These are phyloP conservation scores for Heimioporus retisporus DNA, from an alignment of 1,284 basidiomycete species.

Conservation along the genomic window DNA sequence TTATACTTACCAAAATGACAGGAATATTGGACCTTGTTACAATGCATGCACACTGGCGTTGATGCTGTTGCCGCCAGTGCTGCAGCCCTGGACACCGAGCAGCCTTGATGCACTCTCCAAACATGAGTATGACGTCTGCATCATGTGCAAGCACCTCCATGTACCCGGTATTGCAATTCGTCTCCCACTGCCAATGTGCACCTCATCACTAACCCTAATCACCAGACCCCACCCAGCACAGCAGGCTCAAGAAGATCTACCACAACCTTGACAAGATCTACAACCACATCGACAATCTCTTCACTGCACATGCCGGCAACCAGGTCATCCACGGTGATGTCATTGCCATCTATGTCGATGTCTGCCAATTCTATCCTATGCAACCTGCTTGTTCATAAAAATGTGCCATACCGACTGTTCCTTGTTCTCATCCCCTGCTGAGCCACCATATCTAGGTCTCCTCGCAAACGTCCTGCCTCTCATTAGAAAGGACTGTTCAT, in stretches of 20 bases:
- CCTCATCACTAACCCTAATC: background rate
- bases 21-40: no score
- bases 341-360: conserved; percentile 72
- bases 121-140: conserved; percentile 57
- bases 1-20: no score
- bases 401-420: conserved; percentile 37
- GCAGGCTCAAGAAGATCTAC: conserved; percentile 71
- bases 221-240: conserved; percentile 63
- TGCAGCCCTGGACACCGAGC: conserved; percentile 22
- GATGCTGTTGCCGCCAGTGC: conserved; percentile 14
- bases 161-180: conserved; percentile 61
- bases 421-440: background rate
- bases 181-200: no score
- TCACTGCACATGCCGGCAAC: conserved; percentile 48
- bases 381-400: conserved; percentile 65
- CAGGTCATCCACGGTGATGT: conserved; percentile 62
- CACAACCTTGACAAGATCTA: conserved; percentile 63
- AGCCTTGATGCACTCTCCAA: conserved; percentile 41
- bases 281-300: conserved; percentile 57
- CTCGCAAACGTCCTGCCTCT: conserved; percentile 64
- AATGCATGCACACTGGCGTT: background rate
- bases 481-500: conserved; percentile 55
- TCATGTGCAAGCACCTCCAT: conserved; percentile 60
- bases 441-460: conserved; percentile 51
- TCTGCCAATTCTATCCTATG: conserved; percentile 66